Base-by-base conservation (phyloP, 2,329 filamentous ascomycete species). In the Cadophora malorum region DNA sequence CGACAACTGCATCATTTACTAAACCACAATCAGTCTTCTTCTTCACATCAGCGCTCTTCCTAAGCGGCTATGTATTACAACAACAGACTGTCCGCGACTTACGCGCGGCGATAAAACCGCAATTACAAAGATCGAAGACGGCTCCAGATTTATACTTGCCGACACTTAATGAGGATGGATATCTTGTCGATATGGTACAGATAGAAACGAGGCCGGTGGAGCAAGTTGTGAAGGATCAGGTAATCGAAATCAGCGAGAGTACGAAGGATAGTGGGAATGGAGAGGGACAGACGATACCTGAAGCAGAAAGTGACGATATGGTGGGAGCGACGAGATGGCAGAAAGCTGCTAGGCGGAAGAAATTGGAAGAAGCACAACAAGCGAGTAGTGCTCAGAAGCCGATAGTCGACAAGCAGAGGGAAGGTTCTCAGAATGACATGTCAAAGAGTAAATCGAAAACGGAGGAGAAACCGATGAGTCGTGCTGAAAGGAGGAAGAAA, bases 51-150 rank as follows among this genome's bases (percentile, higher is more conserved):
- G 87, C 94, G 4, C 88, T 97, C 31, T 97, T 97, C 79, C 84
- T 97, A 38, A 93, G 92, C 63, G 94, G 94, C 75, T 97, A 96
- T 79, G 86, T 90, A 3, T 85, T 97, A 64, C 94, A 97, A 76
- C 94, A 97, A 79, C 88, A 93, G 74, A 96, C 93, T 0, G 87
- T 97, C 4, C 87, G 86, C 70, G 90, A 90, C 74, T 85, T 97
- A 38, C 91, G 95, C 74, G 83, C 84, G 66, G 91, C 91, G 21
- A 90, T 97, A 74, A 75, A 75, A 66, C 76, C 76, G 5, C 72
- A 75, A 63, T 66, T 74, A 3, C 52, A 71, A 31, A 67, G 67
- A 16, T 47, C 66, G 21, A 56, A 67, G 6, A 66, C 63, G 3
- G 56, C 59, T 41, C 63, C 71, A 65, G 68, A 72, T 60, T 31